These are phyloP conservation scores for Podaxis mareebaensis DNA, from an alignment of 768 basidiomycete species.

Conservation along the genomic window DNA sequence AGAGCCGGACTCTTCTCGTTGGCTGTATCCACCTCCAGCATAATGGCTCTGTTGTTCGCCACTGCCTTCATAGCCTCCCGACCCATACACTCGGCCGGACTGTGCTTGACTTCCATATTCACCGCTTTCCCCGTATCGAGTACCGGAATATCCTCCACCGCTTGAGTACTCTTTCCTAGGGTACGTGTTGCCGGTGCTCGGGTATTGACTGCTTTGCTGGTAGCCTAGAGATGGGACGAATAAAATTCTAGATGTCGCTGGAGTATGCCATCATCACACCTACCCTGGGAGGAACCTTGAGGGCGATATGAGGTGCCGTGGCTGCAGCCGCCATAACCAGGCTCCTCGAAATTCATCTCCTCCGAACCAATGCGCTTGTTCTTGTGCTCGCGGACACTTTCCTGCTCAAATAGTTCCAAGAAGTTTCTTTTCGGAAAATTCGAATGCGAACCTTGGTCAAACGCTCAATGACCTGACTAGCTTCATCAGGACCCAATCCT, in stretches of 20 bases:
- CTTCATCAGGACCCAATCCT: slow-evolving; percentile 44
- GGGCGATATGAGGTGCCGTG: slow-evolving; percentile 23
- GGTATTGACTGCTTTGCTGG: not conserved
- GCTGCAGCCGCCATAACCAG: slow-evolving; percentile 37
- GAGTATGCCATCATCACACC: not conserved
- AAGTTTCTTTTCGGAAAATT: not conserved
- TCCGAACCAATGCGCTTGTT: slow-evolving; percentile 60
- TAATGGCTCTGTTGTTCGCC: slow-evolving; percentile 12
- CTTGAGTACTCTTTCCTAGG: not conserved
- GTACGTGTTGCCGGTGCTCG: not conserved
- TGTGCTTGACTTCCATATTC: slow-evolving; percentile 9
- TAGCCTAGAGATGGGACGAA: not conserved
- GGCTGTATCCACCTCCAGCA: slow-evolving; percentile 8
- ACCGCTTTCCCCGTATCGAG: not conserved
- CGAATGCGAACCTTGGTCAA: slow-evolving; percentile 50
- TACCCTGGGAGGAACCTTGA: slow-evolving; percentile 14
- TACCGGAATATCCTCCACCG: slow-evolving; percentile 12
- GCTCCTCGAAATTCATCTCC: slow-evolving; percentile 35
- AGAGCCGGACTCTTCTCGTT: not conserved
- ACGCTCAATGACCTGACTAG: slow-evolving; percentile 42
- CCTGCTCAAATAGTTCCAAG: slow-evolving; percentile 29
- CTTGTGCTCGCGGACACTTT: slow-evolving; percentile 53
- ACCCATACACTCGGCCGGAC: slow-evolving; percentile 6
- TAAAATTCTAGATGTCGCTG: not conserved
- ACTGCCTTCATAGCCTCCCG: not conserved